Percentiles rank a stretch among this genome's conserved stretches.
Evolutionary conservation across 1,139 yeast species (phyloP).

Genomic region (Suhomyces wounanorum): DNA sequence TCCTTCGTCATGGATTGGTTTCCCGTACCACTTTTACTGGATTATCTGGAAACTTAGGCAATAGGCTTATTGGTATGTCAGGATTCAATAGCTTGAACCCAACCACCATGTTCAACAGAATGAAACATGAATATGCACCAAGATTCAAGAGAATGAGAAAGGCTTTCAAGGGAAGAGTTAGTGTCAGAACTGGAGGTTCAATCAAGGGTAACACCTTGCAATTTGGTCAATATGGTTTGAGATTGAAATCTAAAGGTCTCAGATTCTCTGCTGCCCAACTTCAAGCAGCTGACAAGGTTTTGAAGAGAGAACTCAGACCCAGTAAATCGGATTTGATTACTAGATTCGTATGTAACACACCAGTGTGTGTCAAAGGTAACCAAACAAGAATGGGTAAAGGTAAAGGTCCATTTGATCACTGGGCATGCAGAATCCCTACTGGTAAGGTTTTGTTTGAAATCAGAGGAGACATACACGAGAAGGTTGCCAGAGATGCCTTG

Average conservation of each 20-base stretch:
- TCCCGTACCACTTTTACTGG: constrained; percentile 1
- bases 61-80: neutral
- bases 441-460: constrained; percentile 92
- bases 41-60: neutral
- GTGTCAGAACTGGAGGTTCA: constrained; percentile 95
- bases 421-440: constrained; percentile 96
- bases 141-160: constrained; percentile 72
- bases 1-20: constrained; percentile 8
- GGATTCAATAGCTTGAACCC: neutral
- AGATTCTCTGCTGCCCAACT: constrained; percentile 88
- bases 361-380: constrained; percentile 95
- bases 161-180: constrained; percentile 92
- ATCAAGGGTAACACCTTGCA: constrained; percentile 79
- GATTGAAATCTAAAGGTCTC: constrained; percentile 84
- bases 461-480: constrained; percentile 78
- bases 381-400: constrained; percentile 99
- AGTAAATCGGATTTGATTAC: constrained; percentile 71
- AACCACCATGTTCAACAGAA: constrained; percentile 35
- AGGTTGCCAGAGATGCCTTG: constrained; percentile 87
- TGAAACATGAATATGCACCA: constrained; percentile 86
- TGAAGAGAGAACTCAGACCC: constrained; percentile 79
- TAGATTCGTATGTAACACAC: constrained; percentile 79
- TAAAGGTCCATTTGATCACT: constrained; percentile 95
- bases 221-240: constrained; percentile 83
- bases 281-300: constrained; percentile 85